A percentile compares a stretch with the other conserved stretches of the same genome.
phyloP scores from a whole-genome alignment of 2,329 filamentous ascomycete genomes.

The Botrytis aclada region DNA sequence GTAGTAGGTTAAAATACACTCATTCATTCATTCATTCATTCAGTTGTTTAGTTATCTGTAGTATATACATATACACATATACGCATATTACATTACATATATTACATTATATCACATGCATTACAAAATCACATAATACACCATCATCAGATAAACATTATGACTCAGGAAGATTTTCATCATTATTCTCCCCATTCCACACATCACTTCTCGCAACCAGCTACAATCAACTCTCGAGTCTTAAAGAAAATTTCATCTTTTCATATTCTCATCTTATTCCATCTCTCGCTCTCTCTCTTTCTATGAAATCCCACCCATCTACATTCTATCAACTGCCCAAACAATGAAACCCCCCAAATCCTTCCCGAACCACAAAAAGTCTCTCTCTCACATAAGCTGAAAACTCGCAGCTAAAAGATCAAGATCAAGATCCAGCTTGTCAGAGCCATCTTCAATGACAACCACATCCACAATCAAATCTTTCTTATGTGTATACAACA shows the following conservation, averaged over 20 bases:
- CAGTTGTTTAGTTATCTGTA: too few species aligned
- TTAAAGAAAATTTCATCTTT: not conserved
- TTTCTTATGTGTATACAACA: not conserved
- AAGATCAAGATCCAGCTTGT: constrained; percentile 1
- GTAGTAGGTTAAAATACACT: too few species aligned
- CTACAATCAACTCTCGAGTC: not conserved
- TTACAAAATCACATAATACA: not conserved
- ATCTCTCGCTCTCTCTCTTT: not conserved
- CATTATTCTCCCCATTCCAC: not conserved
- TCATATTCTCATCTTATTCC: not conserved
- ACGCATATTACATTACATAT: too few species aligned
- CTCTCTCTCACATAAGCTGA: not conserved
- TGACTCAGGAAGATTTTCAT: not conserved
- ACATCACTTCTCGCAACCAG: not conserved
- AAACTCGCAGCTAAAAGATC: not conserved
- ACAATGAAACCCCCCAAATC: not conserved
- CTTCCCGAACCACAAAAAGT: not conserved
- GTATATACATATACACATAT: too few species aligned
- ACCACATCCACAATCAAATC: not conserved
- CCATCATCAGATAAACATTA: not conserved
- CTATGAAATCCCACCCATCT: not conserved
- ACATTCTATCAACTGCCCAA: not conserved
- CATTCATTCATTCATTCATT: too few species aligned
- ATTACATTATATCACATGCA: too few species aligned
- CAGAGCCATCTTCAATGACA: not conserved